Conservation (phyloP, 179 eudicot genomes). For the Silene coronaria region DNA sequence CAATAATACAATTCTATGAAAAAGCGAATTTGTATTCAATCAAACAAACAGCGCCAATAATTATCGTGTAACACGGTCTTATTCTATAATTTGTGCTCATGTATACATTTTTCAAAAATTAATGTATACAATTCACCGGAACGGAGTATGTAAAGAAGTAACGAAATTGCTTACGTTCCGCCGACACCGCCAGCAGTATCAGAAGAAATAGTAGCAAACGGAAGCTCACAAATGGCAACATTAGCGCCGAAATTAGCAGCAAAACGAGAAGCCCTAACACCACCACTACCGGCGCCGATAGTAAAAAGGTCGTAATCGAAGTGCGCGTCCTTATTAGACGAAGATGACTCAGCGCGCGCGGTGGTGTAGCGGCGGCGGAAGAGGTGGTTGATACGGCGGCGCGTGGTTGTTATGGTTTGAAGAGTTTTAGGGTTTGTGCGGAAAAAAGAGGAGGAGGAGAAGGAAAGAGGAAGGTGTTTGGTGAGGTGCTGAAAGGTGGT, state of each 20-base stretch:
- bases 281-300: conserved; percentile 95
- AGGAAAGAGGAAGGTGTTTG: conserved; percentile 25
- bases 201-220: conserved; percentile 75
- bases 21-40: background rate
- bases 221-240: conserved; percentile 87
- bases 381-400: conserved; percentile 19
- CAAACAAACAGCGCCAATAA: background rate
- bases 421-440: conserved; percentile 25
- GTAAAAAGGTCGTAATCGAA: conserved; percentile 89
- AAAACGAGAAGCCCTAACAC: conserved; percentile 90
- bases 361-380: conserved; percentile 35
- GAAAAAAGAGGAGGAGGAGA: conserved; percentile 16
- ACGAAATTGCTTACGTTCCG: conserved; percentile 61
- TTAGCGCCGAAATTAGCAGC: conserved; percentile 82
- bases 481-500: conserved; percentile 35
- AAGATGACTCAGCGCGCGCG: conserved; percentile 35
- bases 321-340: conserved; percentile 42
- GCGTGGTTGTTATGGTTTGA: conserved; percentile 23
- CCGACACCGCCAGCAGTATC: conserved; percentile 86
- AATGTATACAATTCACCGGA: background rate
- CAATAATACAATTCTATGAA: no score
- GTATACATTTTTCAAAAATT: no score
- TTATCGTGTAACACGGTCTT: no score
- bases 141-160: background rate
- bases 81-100: no score